Evolutionary conservation across 208 protist genomes (phyloP).

Genomic region (Strigomonas culicis): DNA sequence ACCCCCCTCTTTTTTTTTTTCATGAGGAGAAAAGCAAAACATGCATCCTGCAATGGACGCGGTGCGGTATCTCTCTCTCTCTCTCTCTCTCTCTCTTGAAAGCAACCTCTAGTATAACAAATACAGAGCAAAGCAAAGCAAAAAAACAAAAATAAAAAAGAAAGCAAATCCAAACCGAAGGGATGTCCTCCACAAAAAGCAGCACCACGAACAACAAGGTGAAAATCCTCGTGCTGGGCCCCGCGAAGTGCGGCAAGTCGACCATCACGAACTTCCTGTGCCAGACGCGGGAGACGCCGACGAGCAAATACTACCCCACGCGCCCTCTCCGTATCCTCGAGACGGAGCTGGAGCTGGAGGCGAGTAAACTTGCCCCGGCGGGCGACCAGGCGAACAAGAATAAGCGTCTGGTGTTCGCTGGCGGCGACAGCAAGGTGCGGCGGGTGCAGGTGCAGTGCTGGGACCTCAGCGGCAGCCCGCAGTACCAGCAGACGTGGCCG

Average conservation of each 20-base stretch:
- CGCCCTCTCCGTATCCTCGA: slow-evolving; percentile 87
- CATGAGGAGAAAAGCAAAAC: too few species aligned
- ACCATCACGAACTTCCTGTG: slow-evolving; percentile 82
- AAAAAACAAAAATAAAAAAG: neutral
- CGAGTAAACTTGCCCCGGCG: slow-evolving; percentile 25
- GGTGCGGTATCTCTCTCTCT: too few species aligned
- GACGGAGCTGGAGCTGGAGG: slow-evolving; percentile 73
- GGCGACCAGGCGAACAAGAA: slow-evolving; percentile 2
- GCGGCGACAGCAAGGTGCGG: slow-evolving; percentile 41
- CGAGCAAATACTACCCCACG: slow-evolving; percentile 81
- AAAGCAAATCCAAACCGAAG: slow-evolving; percentile 13
- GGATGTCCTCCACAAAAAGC: neutral
- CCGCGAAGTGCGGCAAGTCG: slow-evolving; percentile 80
- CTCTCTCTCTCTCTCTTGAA: neutral
- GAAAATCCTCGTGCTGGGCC: slow-evolving; percentile 83
- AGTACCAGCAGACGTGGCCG: slow-evolving; percentile 85
- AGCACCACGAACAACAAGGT: slow-evolving; percentile 47
- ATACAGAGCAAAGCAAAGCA: neutral
- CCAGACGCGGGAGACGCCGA: slow-evolving; percentile 73
- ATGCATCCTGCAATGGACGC: too few species aligned
- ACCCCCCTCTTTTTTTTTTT: slow-evolving; percentile 1
- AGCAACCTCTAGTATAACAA: too few species aligned
- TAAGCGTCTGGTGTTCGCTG: slow-evolving; percentile 54
- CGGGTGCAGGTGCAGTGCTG: slow-evolving; percentile 78
- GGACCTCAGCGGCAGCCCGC: slow-evolving; percentile 81